Percentiles rank a stretch among this genome's conserved stretches.
phyloP scores from a whole-genome alignment of 2,329 filamentous ascomycete species.

The Colletotrichum sansevieriae region DNA sequence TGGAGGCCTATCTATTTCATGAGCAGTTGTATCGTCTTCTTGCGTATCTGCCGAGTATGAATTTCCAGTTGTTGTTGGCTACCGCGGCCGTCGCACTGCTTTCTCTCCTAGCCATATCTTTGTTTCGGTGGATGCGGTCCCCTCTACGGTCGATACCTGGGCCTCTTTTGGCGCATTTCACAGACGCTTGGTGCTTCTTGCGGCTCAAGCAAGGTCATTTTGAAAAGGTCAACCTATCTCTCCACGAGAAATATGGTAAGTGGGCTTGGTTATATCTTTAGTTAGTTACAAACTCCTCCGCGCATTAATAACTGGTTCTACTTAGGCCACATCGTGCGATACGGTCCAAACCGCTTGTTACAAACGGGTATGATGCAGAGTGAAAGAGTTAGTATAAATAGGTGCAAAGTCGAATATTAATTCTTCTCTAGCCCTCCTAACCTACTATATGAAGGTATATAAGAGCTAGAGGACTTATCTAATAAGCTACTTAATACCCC shows the following conservation, averaged over 20 bases:
- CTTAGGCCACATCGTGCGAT: no score
- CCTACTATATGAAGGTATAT: no score
- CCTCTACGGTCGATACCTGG: slow-evolving; percentile 47
- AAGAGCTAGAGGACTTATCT: no score
- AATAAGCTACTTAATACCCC: no score
- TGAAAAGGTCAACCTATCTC: slow-evolving; percentile 46
- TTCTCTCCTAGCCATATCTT: neutral
- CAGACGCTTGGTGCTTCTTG: slow-evolving; percentile 48
- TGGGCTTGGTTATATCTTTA: neutral
- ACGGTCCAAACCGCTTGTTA: no score
- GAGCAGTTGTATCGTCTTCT: slow-evolving; percentile 2
- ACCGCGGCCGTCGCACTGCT: neutral
- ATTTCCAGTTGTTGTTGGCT: slow-evolving; percentile 2
- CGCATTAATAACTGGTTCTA: no score
- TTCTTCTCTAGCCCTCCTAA: no score
- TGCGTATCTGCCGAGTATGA: neutral
- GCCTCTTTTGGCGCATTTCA: slow-evolving; percentile 47
- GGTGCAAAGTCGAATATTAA: no score
- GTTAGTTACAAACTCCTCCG: no score
- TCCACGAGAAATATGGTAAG: slow-evolving; percentile 50
- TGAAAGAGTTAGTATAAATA: no score
- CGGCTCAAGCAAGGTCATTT: slow-evolving; percentile 46
- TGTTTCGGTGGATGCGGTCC: slow-evolving; percentile 36
- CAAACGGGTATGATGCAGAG: no score
- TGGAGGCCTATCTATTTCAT: neutral